A percentile compares a stretch with the other conserved stretches of the same genome.
These are phyloP conservation scores for Penicillium brevicompactum DNA, from an alignment of 2,329 filamentous ascomycete species.

Conservation along the genomic window DNA sequence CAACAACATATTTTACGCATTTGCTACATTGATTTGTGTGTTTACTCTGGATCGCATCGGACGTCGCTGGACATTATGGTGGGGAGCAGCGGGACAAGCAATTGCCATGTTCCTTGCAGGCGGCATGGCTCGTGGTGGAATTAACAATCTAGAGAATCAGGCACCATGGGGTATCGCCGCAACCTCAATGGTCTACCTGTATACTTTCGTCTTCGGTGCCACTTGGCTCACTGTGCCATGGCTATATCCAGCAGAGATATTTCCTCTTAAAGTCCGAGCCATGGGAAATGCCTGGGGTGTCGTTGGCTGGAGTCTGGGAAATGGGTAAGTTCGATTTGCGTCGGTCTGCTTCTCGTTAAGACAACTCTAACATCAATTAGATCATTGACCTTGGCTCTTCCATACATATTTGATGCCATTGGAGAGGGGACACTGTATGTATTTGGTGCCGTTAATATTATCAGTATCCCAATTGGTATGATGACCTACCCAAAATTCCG, in stretches of 20 bases:
- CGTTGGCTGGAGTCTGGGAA: constrained; percentile 70
- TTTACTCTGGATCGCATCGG: constrained; percentile 68
- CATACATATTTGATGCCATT: not conserved
- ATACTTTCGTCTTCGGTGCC: constrained; percentile 62
- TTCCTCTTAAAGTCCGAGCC: constrained; percentile 66
- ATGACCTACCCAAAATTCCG: not conserved
- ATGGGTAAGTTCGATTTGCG: constrained; percentile 45
- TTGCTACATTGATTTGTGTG: constrained; percentile 66
- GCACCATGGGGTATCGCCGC: constrained; percentile 62
- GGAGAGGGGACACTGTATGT: constrained; percentile 34
- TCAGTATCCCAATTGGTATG: constrained; percentile 27
- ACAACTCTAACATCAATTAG: not conserved
- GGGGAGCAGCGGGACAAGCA: constrained; percentile 63
- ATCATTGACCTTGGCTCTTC: not conserved
- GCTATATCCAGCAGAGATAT: constrained; percentile 70
- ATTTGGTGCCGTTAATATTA: constrained; percentile 64
- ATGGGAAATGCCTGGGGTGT: constrained; percentile 74
- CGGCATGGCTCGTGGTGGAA: constrained; percentile 56
- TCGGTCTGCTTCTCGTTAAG: not conserved
- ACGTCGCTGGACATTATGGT: constrained; percentile 66
- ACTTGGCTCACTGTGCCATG: constrained; percentile 61
- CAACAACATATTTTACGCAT: constrained; percentile 56
- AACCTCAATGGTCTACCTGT: constrained; percentile 67
- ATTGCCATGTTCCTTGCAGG: constrained; percentile 66
- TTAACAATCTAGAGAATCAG: constrained; percentile 43